phyloP scores from a whole-genome alignment of 2,329 filamentous ascomycete genomes.

The Seiridium unicorne region DNA sequence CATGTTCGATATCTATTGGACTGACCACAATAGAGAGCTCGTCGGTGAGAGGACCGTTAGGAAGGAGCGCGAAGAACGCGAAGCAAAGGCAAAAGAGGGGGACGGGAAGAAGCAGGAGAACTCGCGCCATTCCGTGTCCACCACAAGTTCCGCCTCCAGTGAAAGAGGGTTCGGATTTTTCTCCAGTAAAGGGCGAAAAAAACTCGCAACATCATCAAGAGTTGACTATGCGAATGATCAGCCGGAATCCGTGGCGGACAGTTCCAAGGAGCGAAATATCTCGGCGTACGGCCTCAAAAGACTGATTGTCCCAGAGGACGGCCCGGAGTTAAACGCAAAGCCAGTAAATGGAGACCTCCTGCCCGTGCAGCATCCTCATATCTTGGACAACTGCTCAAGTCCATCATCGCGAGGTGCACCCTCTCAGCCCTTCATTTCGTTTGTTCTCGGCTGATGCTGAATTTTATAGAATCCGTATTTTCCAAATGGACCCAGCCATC shows the following conservation, averaged over 20 bases:
- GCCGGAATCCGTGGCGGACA: constrained; percentile 4
- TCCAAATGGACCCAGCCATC: constrained; percentile 42
- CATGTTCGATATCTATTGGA: constrained; percentile 62
- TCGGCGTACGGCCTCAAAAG: constrained; percentile 23
- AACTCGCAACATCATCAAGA: constrained; percentile 20
- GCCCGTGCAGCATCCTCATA: constrained; percentile 17
- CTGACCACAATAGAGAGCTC: constrained; percentile 51
- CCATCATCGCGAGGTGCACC: constrained; percentile 33
- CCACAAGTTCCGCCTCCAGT: constrained; percentile 40
- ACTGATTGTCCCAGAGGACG: constrained; percentile 19
- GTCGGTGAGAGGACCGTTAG: constrained; percentile 51
- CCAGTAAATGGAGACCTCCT: constrained; percentile 12
- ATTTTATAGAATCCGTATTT: constrained; percentile 38
- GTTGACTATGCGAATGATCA: constrained; percentile 9
- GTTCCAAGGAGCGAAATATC: constrained; percentile 14
- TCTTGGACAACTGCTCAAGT: constrained; percentile 18
- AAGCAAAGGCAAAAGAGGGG: constrained; percentile 24
- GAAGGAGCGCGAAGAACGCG: constrained; percentile 44
- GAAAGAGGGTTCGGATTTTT: constrained; percentile 43
- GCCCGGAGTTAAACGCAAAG: constrained; percentile 17
- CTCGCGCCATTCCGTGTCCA: constrained; percentile 36
- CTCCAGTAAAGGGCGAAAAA: constrained; percentile 36
- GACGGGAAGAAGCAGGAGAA: constrained; percentile 27
- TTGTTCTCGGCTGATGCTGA: neutral
- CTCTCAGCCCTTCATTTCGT: neutral